phyloP scores from a whole-genome alignment of 148 eudicot genomes.

The Vaccinium corymbosum region DNA sequence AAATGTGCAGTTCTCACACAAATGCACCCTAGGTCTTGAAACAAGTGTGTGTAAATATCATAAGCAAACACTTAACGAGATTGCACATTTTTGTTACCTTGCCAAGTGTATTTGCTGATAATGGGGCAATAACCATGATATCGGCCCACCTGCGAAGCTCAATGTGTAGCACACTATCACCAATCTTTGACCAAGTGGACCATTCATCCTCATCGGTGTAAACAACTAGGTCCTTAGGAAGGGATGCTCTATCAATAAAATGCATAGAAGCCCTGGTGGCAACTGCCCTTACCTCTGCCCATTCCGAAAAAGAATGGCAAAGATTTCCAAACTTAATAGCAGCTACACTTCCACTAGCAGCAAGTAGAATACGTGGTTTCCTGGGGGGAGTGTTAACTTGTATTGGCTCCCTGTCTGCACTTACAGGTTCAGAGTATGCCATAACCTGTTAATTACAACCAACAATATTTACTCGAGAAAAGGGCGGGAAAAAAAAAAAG shows the following conservation, averaged over 20 bases:
- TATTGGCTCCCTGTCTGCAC: constrained; percentile 28
- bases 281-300: constrained; percentile 96
- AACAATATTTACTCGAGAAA: background rate
- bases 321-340: constrained; percentile 86
- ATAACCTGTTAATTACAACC: constrained; percentile 22
- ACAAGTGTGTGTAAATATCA: background rate
- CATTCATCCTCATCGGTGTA: constrained; percentile 94
- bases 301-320: constrained; percentile 80
- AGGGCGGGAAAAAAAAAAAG: background rate
- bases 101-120: constrained; percentile 92
- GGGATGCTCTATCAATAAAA: constrained; percentile 56
- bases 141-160: constrained; percentile 95
- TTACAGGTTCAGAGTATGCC: constrained; percentile 33
- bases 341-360: constrained; percentile 99
- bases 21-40: background rate
- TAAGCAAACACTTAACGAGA: background rate
- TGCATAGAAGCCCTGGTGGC: constrained; percentile 74
- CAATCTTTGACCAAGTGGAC: constrained; percentile 80
- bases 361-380: constrained; percentile 78
- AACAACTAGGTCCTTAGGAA: constrained; percentile 68
- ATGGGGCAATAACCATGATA: constrained; percentile 91
- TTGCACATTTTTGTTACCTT: constrained; percentile 46
- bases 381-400: constrained; percentile 36
- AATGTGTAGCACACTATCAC: constrained; percentile 86
- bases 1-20: background rate